Evolutionary conservation across 1,284 basidiomycete species (phyloP).

Genomic region (Heterobasidion parviporum): DNA sequence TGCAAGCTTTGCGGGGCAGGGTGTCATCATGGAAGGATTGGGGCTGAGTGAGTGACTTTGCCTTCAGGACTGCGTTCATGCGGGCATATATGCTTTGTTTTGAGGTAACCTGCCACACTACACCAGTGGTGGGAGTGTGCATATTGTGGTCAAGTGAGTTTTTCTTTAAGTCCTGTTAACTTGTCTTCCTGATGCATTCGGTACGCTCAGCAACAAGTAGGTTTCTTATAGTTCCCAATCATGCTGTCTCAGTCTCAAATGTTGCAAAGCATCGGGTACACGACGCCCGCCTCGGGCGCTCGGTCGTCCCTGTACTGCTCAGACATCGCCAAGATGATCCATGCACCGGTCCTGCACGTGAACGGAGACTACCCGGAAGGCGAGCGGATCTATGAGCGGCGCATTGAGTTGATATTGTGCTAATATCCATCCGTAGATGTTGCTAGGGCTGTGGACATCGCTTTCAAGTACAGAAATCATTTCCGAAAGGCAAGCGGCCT

Average conservation of each 20-base stretch:
- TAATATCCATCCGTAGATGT: conserved; percentile 43
- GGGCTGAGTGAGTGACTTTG: conserved; percentile 54
- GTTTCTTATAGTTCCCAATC: conserved; percentile 6
- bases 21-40: conserved; percentile 82
- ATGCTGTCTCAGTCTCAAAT: background rate
- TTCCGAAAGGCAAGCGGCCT: conserved; percentile 56
- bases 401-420: conserved; percentile 1
- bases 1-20: conserved; percentile 85
- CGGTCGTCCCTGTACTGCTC: conserved; percentile 85
- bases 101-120: conserved; percentile 80
- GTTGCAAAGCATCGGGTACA: conserved; percentile 73
- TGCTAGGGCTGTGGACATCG: conserved; percentile 67
- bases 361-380: conserved; percentile 89
- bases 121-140: conserved; percentile 82
- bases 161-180: background rate
- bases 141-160: conserved; percentile 85
- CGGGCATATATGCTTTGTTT: background rate
- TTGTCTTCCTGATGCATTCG: conserved; percentile 2
- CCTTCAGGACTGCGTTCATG: background rate
- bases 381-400: conserved; percentile 17
- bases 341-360: conserved; percentile 83
- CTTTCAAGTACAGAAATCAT: conserved; percentile 76
- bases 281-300: conserved; percentile 75
- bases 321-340: conserved; percentile 86
- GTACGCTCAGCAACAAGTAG: conserved; percentile 43